Evolutionary conservation across 176 grass and related monocot species (phyloP).

Genomic region (Oryza glumipatula): DNA sequence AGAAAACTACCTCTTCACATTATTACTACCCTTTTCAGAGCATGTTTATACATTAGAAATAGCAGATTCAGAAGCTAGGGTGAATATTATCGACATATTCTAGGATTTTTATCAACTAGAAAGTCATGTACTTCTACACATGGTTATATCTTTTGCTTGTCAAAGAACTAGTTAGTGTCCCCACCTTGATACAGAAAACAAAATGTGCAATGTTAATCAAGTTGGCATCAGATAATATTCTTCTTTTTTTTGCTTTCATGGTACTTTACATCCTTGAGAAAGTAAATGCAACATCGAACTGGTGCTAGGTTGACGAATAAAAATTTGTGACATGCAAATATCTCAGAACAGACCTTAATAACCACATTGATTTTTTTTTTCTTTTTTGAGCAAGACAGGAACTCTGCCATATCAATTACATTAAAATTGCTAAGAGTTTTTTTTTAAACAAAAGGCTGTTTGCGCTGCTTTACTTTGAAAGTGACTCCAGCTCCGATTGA

Average conservation of each 20-base stretch:
- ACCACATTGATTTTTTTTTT: too few species aligned
- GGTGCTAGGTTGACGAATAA: background rate
- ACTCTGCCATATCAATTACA: background rate
- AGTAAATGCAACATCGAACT: background rate
- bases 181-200: background rate
- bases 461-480: background rate
- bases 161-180: background rate
- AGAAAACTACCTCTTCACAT: background rate
- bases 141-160: background rate
- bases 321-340: background rate
- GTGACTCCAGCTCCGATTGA: background rate
- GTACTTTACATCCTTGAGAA: background rate
- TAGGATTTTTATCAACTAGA: background rate
- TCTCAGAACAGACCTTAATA: too few species aligned
- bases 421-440: background rate
- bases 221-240: background rate
- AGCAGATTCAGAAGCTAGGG: background rate
- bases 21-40: background rate
- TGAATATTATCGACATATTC: background rate
- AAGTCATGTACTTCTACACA: background rate
- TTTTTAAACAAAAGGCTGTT: too few species aligned
- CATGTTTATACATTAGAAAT: conserved; percentile 13
- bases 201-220: background rate
- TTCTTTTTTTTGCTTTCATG: background rate
- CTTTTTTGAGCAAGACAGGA: too few species aligned